phyloP scores from a whole-genome alignment of 2,329 filamentous ascomycete species.

The Cytospora chrysosperma region DNA sequence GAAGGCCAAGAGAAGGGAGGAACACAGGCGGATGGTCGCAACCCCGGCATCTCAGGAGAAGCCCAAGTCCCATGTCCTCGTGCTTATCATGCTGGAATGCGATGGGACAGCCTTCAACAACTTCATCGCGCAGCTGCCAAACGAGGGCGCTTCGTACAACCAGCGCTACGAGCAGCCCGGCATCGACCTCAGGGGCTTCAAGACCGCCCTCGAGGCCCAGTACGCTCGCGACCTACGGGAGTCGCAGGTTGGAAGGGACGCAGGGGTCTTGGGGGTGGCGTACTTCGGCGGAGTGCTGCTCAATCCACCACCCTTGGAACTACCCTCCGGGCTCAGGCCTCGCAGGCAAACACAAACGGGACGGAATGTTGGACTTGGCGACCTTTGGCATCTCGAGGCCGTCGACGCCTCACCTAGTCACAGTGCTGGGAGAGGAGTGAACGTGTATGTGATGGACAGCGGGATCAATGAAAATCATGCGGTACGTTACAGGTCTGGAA shows the following conservation, averaged over 20 bases:
- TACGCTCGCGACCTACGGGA: neutral
- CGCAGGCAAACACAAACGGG: neutral
- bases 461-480: neutral
- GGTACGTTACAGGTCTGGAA: neutral
- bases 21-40: neutral
- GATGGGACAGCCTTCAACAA: neutral
- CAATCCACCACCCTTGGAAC: neutral
- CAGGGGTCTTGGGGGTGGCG: neutral
- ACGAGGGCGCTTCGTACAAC: neutral
- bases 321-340: neutral
- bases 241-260: neutral
- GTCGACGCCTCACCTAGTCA: neutral
- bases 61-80: neutral
- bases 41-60: neutral
- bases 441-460: neutral
- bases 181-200: neutral
- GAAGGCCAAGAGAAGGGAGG: neutral
- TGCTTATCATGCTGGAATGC: neutral
- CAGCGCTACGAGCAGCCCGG: neutral
- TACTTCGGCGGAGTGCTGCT: neutral
- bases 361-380: neutral
- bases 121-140: neutral
- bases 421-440: neutral
- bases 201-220: neutral
- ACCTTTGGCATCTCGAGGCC: neutral